Percentiles rank a stretch among this genome's conserved stretches.
Conservation (phyloP, 2,329 filamentous ascomycete genomes). For the Stachybotrys chartarum region DNA sequence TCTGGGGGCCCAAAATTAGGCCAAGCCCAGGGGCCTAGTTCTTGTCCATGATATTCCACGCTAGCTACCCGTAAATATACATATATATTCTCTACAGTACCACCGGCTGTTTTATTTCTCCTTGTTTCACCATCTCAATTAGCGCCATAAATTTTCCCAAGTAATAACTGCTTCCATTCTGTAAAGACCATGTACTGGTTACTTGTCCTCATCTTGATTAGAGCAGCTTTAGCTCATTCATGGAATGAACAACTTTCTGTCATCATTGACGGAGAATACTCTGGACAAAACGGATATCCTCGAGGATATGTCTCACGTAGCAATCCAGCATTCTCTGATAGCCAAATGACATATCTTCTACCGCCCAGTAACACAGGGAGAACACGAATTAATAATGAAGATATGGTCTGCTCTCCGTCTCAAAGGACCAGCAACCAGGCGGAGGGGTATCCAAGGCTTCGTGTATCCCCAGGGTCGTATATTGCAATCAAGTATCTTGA, state of each 20-base stretch:
- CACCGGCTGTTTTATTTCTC: not conserved
- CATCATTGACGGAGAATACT: not conserved
- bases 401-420: not conserved
- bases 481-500: not conserved
- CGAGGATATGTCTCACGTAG: not conserved
- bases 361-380: not conserved
- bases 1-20: not conserved
- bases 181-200: not conserved
- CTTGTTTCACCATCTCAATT: not conserved
- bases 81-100: not conserved
- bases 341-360: not conserved
- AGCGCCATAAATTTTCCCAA: not conserved
- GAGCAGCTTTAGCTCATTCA: not conserved
- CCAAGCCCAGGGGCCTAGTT: not conserved
- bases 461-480: not conserved
- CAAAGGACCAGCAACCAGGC: not conserved
- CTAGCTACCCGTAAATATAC: not conserved
- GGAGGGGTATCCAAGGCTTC: not conserved
- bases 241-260: not conserved
- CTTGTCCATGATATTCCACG: not conserved
- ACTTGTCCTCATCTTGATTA: not conserved
- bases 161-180: not conserved
- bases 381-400: not conserved
- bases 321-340: not conserved
- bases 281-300: not conserved